These are phyloP conservation scores for Zygotorulaspora danielsina DNA, from an alignment of 805 yeast genomes.

Conservation along the genomic window DNA sequence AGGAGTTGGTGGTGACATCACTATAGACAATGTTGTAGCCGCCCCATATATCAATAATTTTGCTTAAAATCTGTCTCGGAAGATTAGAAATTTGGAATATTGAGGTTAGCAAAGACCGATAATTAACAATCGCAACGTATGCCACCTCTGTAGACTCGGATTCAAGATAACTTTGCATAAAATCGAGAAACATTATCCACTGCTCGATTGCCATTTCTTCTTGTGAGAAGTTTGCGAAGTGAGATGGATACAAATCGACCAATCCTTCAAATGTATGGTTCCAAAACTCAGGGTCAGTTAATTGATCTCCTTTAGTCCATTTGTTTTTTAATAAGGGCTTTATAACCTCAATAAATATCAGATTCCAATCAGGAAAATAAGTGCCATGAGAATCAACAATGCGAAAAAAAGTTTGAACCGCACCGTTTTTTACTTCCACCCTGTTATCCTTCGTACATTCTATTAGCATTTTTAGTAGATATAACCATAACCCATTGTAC, in stretches of 20 bases:
- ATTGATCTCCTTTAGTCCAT: slow-evolving; percentile 28
- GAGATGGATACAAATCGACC: slow-evolving; percentile 54
- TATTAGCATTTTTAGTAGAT: slow-evolving; percentile 58
- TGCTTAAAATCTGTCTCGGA: slow-evolving; percentile 32
- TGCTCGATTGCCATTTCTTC: slow-evolving; percentile 26
- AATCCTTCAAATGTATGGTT: slow-evolving; percentile 61
- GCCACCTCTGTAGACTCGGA: slow-evolving; percentile 40
- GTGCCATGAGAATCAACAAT: slow-evolving; percentile 69
- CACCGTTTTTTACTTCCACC: slow-evolving; percentile 82
- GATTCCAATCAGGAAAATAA: slow-evolving; percentile 58
- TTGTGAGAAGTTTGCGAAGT: slow-evolving; percentile 38
- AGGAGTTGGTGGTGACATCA: slow-evolving; percentile 31
- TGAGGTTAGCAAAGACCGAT: slow-evolving; percentile 49
- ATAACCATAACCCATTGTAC: slow-evolving; percentile 53
- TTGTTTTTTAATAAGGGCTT: slow-evolving; percentile 42
- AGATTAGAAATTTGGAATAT: slow-evolving; percentile 36
- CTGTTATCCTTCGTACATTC: slow-evolving; percentile 60
- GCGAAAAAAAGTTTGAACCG: slow-evolving; percentile 82
- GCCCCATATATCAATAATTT: slow-evolving; percentile 51
- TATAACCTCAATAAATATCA: slow-evolving; percentile 62
- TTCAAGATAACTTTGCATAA: slow-evolving; percentile 41
- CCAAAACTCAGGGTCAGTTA: slow-evolving; percentile 59
- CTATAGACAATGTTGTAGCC: slow-evolving; percentile 43
- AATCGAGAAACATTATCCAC: slow-evolving; percentile 58
- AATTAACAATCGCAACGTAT: slow-evolving; percentile 52